Base-by-base conservation (phyloP, 768 basidiomycete genomes). In the Boletus pseudopeckii region DNA sequence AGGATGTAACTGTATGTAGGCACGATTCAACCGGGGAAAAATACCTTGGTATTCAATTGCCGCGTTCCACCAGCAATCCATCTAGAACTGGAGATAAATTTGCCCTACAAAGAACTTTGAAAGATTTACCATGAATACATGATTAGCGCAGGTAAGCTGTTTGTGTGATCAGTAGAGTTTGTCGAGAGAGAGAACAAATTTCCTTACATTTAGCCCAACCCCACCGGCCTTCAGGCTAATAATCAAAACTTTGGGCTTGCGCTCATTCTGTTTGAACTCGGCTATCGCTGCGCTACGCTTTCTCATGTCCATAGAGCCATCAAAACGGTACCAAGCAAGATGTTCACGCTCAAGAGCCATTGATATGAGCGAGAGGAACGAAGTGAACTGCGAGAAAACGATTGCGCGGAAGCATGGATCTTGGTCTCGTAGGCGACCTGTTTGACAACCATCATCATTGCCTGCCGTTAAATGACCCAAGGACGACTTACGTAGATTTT, bases 61-160 rank as follows among this genome's bases (percentile, higher is more conserved):
- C 5, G 87, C 81, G 66, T 92, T 92, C 90, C 90, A 92, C 90
- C 90, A 92, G 60, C 89, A 92, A 63, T 92, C 90, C 90, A 92
- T 92, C 90, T 92, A 52, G 10, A 40, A 43, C 33, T 52, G 2
- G 38, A 45, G 47, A 61, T 41, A 57, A 52, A 54, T 48, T 9
- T n/a, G 14, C 11, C 2, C 13, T 28, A 22, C 8, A 28, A 8
- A 24, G 17, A 36, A n/a, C 8, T 30, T 10, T 24, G 2, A 15
- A 42, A 5, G n/a, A 37, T 75, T 55, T 59, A 87, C 90, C 89
- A 93, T 89, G 66, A 88, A 92, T 11, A 92, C 91, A 69, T 92
- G 78, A 63, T 92, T 90, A 7, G 91, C 91, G 13, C 76, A 80
- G 24, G 91, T 91, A 50, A 92, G 71, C 86, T 87, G 48, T 58